A percentile compares a stretch with the other conserved stretches of the same genome.
These are phyloP conservation scores for Rhizoclosmatium sp. DNA, from an alignment of 192 early-diverging fungal genomes.

Conservation along the genomic window DNA sequence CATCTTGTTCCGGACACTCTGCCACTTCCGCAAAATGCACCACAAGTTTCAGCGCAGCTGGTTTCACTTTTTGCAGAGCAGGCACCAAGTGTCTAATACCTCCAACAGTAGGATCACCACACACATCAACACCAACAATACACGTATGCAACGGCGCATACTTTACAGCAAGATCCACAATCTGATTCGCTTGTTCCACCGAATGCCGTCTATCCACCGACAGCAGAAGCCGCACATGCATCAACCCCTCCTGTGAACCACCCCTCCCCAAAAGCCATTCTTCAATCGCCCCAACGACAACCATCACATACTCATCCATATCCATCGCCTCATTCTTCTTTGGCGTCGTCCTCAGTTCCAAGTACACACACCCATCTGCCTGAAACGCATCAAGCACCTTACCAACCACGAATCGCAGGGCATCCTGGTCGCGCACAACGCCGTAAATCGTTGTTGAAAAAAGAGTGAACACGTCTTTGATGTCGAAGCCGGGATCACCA, in stretches of 20 bases:
- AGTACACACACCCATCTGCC: slow-evolving; percentile 11
- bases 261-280: background rate
- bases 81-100: slow-evolving; percentile 24
- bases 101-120: slow-evolving; percentile 10
- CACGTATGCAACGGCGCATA: slow-evolving; percentile 5
- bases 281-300: slow-evolving; percentile 5
- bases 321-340: background rate
- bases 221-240: slow-evolving; percentile 11
- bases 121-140: slow-evolving; percentile 37
- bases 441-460: slow-evolving; percentile 18
- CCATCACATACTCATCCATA: slow-evolving; percentile 7
- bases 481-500: slow-evolving; percentile 1
- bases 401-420: slow-evolving; percentile 24
- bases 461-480: slow-evolving; percentile 14
- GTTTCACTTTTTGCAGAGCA: slow-evolving; percentile 7
- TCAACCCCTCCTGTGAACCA: background rate
- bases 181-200: background rate
- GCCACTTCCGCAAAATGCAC: slow-evolving; percentile 31
- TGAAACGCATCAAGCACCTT: slow-evolving; percentile 6
- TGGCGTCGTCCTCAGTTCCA: slow-evolving; percentile 33
- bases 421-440: background rate
- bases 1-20: slow-evolving; percentile 9
- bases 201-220: slow-evolving; percentile 31
- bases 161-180: slow-evolving; percentile 25
- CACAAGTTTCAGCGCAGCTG: slow-evolving; percentile 16